Percentiles rank a stretch among this genome's conserved stretches.
Conservation (phyloP, 306 rosid species). For the Cicer chorassanicum region DNA sequence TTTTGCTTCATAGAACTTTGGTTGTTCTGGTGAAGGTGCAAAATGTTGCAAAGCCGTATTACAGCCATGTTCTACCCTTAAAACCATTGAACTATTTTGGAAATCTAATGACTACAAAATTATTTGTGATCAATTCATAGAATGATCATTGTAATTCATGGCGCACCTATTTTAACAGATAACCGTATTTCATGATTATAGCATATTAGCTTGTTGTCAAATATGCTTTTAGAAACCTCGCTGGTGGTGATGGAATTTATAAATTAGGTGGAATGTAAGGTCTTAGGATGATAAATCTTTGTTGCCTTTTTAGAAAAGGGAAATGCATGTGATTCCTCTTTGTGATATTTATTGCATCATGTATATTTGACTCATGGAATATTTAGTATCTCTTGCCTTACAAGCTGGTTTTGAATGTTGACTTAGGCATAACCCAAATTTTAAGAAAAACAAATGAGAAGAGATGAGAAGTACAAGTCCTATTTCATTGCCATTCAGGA, state of each 20-base stretch:
- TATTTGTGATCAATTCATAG: neutral
- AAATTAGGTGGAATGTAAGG: neutral
- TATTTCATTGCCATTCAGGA: neutral
- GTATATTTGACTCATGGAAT: neutral
- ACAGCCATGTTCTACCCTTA: neutral
- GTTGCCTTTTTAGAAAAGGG: neutral
- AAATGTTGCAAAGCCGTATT: neutral
- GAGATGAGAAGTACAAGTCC: neutral
- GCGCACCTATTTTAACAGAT: neutral
- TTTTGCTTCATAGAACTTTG: slow-evolving; percentile 7
- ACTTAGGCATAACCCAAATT: neutral
- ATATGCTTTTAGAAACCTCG: slow-evolving; percentile 11
- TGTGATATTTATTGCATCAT: neutral
- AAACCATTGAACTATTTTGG: neutral
- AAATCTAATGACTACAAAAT: neutral
- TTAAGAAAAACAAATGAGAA: neutral
- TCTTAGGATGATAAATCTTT: neutral
- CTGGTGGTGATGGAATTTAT: slow-evolving; percentile 18
- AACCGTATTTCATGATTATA: slow-evolving; percentile 12
- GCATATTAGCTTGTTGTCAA: neutral
- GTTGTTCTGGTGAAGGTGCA: neutral
- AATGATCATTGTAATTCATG: slow-evolving; percentile 5
- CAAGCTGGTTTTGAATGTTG: neutral
- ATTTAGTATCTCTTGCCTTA: neutral
- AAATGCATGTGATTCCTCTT: neutral